phyloP scores from a whole-genome alignment of 73 alveolate genomes.

The Blepharisma japonicum region DNA sequence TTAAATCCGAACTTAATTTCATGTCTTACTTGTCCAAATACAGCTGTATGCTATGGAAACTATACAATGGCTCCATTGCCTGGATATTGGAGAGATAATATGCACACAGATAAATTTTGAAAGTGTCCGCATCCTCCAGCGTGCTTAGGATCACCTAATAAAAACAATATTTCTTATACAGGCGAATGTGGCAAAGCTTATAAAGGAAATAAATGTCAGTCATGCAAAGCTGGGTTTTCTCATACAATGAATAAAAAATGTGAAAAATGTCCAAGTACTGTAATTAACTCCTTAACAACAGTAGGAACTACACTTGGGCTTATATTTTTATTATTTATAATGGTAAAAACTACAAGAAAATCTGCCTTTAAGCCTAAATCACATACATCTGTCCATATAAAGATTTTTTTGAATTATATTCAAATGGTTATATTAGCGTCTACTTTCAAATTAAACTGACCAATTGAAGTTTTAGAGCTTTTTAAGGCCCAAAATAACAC shows the following conservation, averaged over 20 bases:
- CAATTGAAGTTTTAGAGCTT: conserved; percentile 26
- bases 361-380: not conserved
- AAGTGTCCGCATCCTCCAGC: not conserved
- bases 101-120: not conserved
- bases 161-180: conserved; percentile 37
- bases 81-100: conserved; percentile 24
- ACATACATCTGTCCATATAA: not conserved
- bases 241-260: conserved; percentile 49
- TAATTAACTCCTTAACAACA: not conserved
- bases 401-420: too few relatives aligned
- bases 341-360: conserved; percentile 1
- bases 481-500: not conserved
- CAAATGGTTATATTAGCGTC: too few relatives aligned
- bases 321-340: not conserved
- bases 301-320: not conserved
- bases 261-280: conserved; percentile 37
- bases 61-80: not conserved
- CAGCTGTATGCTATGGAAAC: not conserved
- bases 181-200: conserved; percentile 65
- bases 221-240: conserved; percentile 66
- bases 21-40: not conserved
- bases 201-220: conserved; percentile 58
- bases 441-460: too few relatives aligned
- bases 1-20: not conserved
- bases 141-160: not conserved